A percentile compares a stretch with the other conserved stretches of the same genome.
These are phyloP conservation scores for Sordariomycetes sp. DNA, from an alignment of 2,329 filamentous ascomycete species.

Conservation along the genomic window DNA sequence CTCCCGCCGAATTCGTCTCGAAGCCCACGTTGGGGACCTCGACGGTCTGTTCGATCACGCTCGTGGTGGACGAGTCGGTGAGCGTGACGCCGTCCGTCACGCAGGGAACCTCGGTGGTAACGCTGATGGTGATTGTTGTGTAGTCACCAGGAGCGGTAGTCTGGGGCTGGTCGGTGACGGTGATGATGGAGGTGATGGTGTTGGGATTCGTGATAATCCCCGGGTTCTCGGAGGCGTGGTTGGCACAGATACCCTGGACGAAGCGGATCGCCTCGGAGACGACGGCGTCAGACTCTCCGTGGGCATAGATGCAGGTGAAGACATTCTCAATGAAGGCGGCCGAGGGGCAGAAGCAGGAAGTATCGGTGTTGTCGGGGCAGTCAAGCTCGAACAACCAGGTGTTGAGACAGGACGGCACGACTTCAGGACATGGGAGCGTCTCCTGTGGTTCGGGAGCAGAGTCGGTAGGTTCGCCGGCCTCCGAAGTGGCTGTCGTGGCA, in stretches of 20 bases:
- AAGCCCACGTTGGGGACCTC: slow-evolving; percentile 43
- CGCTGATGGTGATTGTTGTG: slow-evolving; percentile 39
- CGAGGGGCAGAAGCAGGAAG: slow-evolving; percentile 78
- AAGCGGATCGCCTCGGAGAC: slow-evolving; percentile 65
- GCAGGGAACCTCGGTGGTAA: slow-evolving; percentile 38
- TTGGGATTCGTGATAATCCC: slow-evolving; percentile 70
- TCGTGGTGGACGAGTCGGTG: slow-evolving; percentile 31
- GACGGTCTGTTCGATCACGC: slow-evolving; percentile 38
- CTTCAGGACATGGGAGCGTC: slow-evolving; percentile 50
- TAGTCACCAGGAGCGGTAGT: slow-evolving; percentile 40
- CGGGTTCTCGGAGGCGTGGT: slow-evolving; percentile 67
- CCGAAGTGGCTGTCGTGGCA: slow-evolving; percentile 30
- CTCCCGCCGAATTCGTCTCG: slow-evolving; percentile 19
- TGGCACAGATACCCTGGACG: slow-evolving; percentile 85
- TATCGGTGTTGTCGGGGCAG: slow-evolving; percentile 78
- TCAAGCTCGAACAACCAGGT: slow-evolving; percentile 68
- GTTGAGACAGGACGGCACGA: slow-evolving; percentile 83
- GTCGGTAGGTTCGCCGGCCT: slow-evolving; percentile 2
- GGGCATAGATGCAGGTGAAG: slow-evolving; percentile 70
- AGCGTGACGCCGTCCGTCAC: slow-evolving; percentile 36
- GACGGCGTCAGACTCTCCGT: slow-evolving; percentile 56
- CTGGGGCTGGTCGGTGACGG: slow-evolving; percentile 40
- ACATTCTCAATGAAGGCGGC: slow-evolving; percentile 66
- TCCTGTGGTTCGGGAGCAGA: slow-evolving; percentile 22
- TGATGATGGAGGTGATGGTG: slow-evolving; percentile 49